Percentiles rank a stretch among this genome's conserved stretches.
Conservation (phyloP, 176 grass and related monocot species). For the Cymbopogon citratus region DNA sequence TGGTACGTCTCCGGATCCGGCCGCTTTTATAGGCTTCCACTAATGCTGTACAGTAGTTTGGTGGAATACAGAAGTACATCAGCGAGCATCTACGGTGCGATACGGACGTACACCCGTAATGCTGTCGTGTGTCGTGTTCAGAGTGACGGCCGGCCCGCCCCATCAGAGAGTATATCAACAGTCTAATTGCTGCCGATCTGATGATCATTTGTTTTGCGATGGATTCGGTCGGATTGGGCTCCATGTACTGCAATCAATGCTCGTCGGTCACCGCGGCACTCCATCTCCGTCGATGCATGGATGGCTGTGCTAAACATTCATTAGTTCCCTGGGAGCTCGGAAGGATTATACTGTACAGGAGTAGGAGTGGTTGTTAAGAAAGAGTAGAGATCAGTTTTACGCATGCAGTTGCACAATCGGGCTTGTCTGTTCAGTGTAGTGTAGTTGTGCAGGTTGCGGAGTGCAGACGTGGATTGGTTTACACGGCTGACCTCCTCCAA, state of each 20-base stretch:
- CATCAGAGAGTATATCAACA: no score
- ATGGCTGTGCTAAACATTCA: neutral
- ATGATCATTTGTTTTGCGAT: neutral
- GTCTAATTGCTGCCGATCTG: no score
- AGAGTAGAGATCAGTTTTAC: neutral
- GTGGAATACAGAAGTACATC: neutral
- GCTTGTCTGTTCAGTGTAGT: neutral
- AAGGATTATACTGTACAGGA: neutral
- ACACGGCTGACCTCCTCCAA: neutral
- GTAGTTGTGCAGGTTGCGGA: neutral
- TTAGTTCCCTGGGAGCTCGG: neutral
- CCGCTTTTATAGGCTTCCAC: neutral
- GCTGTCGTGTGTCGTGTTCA: no score
- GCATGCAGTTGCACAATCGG: neutral
- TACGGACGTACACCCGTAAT: neutral
- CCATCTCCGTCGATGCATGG: neutral
- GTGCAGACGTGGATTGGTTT: neutral
- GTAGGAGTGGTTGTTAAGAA: neutral
- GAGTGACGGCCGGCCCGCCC: no score
- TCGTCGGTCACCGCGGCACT: neutral
- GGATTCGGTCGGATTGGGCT: slow-evolving; percentile 9
- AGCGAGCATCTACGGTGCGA: neutral
- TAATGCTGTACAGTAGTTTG: neutral
- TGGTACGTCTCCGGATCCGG: neutral
- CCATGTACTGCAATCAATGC: slow-evolving; percentile 7